These are phyloP conservation scores for Diaporthe humulicola DNA, from an alignment of 2,329 filamentous ascomycete species.

Conservation along the genomic window DNA sequence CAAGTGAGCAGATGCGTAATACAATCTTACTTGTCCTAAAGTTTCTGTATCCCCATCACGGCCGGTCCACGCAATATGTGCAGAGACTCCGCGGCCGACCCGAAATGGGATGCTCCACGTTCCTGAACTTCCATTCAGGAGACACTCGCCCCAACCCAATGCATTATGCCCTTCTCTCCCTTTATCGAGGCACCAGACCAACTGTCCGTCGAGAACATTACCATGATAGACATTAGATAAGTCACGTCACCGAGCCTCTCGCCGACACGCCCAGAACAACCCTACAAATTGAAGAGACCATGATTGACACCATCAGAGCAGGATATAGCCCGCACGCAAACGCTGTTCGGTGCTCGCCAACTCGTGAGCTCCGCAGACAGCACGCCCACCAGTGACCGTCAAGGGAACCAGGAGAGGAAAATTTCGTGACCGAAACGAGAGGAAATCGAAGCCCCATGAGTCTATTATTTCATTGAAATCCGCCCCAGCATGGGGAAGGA, in stretches of 20 bases:
- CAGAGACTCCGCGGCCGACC: not conserved
- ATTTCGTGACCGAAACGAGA: not conserved
- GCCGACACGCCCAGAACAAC: not conserved
- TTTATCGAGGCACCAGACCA: not conserved
- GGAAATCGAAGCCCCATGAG: conserved; percentile 19
- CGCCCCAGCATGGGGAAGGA: not conserved
- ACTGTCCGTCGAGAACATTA: not conserved
- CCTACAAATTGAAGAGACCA: not conserved
- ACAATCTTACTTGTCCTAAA: conserved; percentile 4
- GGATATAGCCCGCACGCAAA: not conserved
- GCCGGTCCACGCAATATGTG: not conserved
- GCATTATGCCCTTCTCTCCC: not conserved
- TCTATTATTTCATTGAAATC: conserved; percentile 27
- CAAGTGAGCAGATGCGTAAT: not conserved
- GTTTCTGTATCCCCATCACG: not conserved
- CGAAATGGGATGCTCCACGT: not conserved
- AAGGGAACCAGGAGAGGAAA: not conserved
- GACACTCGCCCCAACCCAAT: not conserved
- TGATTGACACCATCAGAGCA: not conserved
- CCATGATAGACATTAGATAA: conserved; percentile 10
- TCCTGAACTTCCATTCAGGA: not conserved
- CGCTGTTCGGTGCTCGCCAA: not conserved
- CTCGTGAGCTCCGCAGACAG: not conserved
- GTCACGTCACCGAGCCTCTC: not conserved
- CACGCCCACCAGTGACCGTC: not conserved